Base-by-base conservation (phyloP, 1,139 yeast genomes). In the Suhomyces guaymorum region DNA sequence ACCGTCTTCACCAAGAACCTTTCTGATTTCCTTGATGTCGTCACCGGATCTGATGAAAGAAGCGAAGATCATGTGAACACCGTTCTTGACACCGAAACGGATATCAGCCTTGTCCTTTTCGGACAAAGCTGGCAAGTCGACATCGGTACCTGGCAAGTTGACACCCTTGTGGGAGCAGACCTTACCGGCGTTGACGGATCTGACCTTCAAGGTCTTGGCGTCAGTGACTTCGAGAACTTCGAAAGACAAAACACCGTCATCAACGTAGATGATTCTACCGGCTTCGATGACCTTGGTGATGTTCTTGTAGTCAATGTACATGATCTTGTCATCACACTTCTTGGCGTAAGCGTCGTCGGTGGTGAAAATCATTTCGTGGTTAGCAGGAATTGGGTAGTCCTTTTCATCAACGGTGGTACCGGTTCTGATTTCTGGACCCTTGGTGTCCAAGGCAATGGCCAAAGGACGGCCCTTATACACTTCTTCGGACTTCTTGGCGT, bases 341-440 rank as follows among this genome's bases (percentile, higher is more conserved):
- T 72, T 75, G 49, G 78, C 71, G 75, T 80, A 92, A 51, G 77
- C 73, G 35, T 82, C 94, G 64, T 92, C 95, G 44, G 97, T 92
- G 61, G 97, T 73, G 76, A 92, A 86, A 59, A 72, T 80, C 95
- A 92, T 86, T 65, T 85, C 90, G 65, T 89, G 96, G 68, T 82
- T 82, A 39, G 94, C 77, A 26, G 77, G 69, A 57, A 94, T 84
- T 56, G 96, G 85, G 69, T 66, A 87, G 63, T 92, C 98, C 47
- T 71, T 68, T 42, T 77, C 85, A 53, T 77, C 86, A 43, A 70
- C 62, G 52, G 98, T 94, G 64, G 88, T 81, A 69, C 99, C 98
- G 38, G 98, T 90, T 78, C 98, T 87, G 71, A 92, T 92, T 74
- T 94, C 98, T 48, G 99, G 98, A 52, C 99, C 99, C 79, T 92